Conservation (phyloP, 169 alveolate species). For the Plasmodium fragile region DNA sequence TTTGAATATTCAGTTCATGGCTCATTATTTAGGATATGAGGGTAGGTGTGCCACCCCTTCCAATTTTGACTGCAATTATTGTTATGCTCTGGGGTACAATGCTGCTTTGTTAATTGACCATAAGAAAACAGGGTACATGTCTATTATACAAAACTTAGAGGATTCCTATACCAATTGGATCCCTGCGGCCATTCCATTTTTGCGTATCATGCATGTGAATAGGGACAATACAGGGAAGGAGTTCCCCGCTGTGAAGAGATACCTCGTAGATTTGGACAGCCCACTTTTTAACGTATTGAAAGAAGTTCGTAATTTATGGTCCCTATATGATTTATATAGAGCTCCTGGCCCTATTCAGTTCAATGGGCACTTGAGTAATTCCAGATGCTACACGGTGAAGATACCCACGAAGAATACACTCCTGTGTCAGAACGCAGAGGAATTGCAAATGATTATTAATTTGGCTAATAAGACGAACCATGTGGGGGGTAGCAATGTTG, state of each 20-base stretch:
- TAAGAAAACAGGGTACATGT: slow-evolving; percentile 95
- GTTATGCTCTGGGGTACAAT: slow-evolving; percentile 97
- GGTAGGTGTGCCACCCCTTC: slow-evolving; percentile 99
- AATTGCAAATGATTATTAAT: slow-evolving; percentile 34
- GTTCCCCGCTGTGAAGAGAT: slow-evolving; percentile 92
- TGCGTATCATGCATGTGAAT: slow-evolving; percentile 87
- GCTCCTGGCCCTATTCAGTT: slow-evolving; percentile 98
- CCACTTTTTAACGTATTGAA: slow-evolving; percentile 92
- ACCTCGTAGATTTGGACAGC: slow-evolving; percentile 95
- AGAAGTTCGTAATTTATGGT: slow-evolving; percentile 95
- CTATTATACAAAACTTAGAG: slow-evolving; percentile 91
- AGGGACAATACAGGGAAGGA: slow-evolving; percentile 77
- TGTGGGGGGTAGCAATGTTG: background rate
- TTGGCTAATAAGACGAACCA: slow-evolving; percentile 17
- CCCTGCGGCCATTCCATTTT: slow-evolving; percentile 91
- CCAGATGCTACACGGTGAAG: slow-evolving; percentile 78
- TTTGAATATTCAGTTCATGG: slow-evolving; percentile 81
- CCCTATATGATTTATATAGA: slow-evolving; percentile 92
- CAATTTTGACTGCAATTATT: slow-evolving; percentile 97
- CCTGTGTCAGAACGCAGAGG: slow-evolving; percentile 45
- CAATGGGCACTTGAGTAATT: slow-evolving; percentile 86
- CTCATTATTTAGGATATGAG: slow-evolving; percentile 98
- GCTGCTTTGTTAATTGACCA: slow-evolving; percentile 94
- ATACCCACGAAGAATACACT: slow-evolving; percentile 50
- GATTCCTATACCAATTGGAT: slow-evolving; percentile 91